phyloP scores from a whole-genome alignment of 176 grass and related monocot species.

The Triticum timopheevii region DNA sequence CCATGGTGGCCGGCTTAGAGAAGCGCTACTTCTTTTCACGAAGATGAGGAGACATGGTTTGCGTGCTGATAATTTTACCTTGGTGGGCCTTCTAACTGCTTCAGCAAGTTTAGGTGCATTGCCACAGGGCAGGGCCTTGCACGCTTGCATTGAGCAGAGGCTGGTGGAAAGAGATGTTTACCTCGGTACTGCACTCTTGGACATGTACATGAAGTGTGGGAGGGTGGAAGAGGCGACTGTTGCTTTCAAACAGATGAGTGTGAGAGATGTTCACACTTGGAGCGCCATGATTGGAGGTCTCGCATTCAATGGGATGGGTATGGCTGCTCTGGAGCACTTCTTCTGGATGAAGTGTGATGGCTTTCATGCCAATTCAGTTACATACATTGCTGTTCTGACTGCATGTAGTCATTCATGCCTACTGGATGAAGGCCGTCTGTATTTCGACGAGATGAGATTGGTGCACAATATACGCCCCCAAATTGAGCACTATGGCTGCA shows the following conservation, averaged over 20 bases:
- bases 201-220: slow-evolving; percentile 86
- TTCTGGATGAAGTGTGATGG: slow-evolving; percentile 50
- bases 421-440: slow-evolving; percentile 42
- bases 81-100: slow-evolving; percentile 69
- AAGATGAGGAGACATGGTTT: slow-evolving; percentile 36
- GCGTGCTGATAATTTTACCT: slow-evolving; percentile 45
- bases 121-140: slow-evolving; percentile 57
- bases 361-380: slow-evolving; percentile 51
- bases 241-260: slow-evolving; percentile 46
- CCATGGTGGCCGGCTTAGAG: slow-evolving; percentile 52
- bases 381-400: slow-evolving; percentile 67
- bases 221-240: slow-evolving; percentile 47
- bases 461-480: slow-evolving; percentile 46
- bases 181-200: slow-evolving; percentile 62
- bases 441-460: slow-evolving; percentile 66
- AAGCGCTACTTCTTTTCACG: slow-evolving; percentile 51
- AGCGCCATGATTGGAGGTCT: slow-evolving; percentile 57
- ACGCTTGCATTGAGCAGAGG: slow-evolving; percentile 55
- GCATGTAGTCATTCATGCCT: slow-evolving; percentile 69
- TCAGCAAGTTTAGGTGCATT: slow-evolving; percentile 75
- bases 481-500: slow-evolving; percentile 79
- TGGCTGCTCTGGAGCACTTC: slow-evolving; percentile 59
- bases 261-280: slow-evolving; percentile 61
- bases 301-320: slow-evolving; percentile 70
- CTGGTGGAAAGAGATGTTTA: slow-evolving; percentile 57